phyloP scores from a whole-genome alignment of 2,329 filamentous ascomycete genomes.

The Akanthomyces dipterigenus region DNA sequence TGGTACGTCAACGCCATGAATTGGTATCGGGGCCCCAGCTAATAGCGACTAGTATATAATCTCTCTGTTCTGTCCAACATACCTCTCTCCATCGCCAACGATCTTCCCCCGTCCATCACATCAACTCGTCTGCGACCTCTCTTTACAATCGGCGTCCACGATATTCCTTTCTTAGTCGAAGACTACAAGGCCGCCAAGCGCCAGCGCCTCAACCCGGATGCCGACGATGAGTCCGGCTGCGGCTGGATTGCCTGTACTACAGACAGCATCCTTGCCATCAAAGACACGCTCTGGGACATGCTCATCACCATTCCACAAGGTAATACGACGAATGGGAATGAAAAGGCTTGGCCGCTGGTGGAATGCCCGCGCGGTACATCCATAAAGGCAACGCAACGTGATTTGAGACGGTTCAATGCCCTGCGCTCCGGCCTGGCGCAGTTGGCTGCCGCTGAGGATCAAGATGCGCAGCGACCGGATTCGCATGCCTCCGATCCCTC shows the following conservation, averaged over 20 bases:
- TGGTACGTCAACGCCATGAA: constrained; percentile 47
- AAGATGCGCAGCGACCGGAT: constrained; percentile 21
- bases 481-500: constrained; percentile 23
- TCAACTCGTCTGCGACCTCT: constrained; percentile 67
- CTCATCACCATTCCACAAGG: constrained; percentile 72
- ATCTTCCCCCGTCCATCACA: constrained; percentile 56
- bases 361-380: constrained; percentile 56
- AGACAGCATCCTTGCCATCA: constrained; percentile 84
- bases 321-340: constrained; percentile 48
- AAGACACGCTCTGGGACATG: constrained; percentile 81
- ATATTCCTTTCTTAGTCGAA: constrained; percentile 71
- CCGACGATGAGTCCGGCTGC: constrained; percentile 42
- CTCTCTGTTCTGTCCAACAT: constrained; percentile 90
- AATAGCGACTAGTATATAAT: constrained; percentile 66
- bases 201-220: constrained; percentile 28
- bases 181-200: constrained; percentile 45
- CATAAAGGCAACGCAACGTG: constrained; percentile 83
- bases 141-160: constrained; percentile 91
- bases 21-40: constrained; percentile 18
- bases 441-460: constrained; percentile 24
- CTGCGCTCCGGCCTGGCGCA: constrained; percentile 58
- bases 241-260: constrained; percentile 96
- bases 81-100: constrained; percentile 63
- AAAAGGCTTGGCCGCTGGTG: constrained; percentile 69
- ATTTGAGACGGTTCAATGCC: constrained; percentile 71